Conservation (phyloP, 108 stramenopile genomes). For the Mediolabrus comicus region DNA sequence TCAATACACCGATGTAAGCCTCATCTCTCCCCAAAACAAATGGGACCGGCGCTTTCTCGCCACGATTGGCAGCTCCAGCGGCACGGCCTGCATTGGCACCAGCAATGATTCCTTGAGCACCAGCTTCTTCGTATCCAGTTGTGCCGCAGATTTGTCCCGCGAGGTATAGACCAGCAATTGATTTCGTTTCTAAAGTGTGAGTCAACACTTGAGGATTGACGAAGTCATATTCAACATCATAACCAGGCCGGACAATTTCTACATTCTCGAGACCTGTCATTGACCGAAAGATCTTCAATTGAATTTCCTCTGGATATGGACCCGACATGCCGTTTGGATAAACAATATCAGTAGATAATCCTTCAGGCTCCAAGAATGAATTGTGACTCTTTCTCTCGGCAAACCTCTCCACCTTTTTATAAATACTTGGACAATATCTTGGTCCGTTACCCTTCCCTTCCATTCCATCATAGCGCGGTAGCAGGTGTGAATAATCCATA, state of each 20-base stretch:
- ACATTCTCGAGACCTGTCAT: slow-evolving; percentile 92
- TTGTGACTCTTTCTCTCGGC: slow-evolving; percentile 91
- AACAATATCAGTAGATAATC: slow-evolving; percentile 91
- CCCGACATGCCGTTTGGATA: slow-evolving; percentile 98
- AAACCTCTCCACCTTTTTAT: slow-evolving; percentile 94
- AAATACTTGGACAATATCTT: slow-evolving; percentile 95
- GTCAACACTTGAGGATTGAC: slow-evolving; percentile 91
- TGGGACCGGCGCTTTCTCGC: slow-evolving; percentile 56
- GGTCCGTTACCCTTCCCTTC: slow-evolving; percentile 93
- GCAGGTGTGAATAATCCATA: slow-evolving; percentile 78
- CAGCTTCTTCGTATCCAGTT: slow-evolving; percentile 99
- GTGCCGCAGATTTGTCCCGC: slow-evolving; percentile 99
- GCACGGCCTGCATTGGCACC: slow-evolving; percentile 89
- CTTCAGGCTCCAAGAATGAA: slow-evolving; percentile 98
- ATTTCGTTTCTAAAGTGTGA: slow-evolving; percentile 92
- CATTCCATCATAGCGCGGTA: slow-evolving; percentile 90
- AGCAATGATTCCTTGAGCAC: slow-evolving; percentile 94
- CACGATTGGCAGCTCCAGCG: slow-evolving; percentile 55
- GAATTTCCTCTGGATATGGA: slow-evolving; percentile 90
- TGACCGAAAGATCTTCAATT: slow-evolving; percentile 79
- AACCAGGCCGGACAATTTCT: slow-evolving; percentile 87
- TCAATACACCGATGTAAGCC: slow-evolving; percentile 95
- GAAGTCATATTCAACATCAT: slow-evolving; percentile 92
- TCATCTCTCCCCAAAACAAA: slow-evolving; percentile 94
- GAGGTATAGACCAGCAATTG: slow-evolving; percentile 87